Conservation (phyloP, 2,329 filamentous ascomycete genomes). For the Nemania sp. region DNA sequence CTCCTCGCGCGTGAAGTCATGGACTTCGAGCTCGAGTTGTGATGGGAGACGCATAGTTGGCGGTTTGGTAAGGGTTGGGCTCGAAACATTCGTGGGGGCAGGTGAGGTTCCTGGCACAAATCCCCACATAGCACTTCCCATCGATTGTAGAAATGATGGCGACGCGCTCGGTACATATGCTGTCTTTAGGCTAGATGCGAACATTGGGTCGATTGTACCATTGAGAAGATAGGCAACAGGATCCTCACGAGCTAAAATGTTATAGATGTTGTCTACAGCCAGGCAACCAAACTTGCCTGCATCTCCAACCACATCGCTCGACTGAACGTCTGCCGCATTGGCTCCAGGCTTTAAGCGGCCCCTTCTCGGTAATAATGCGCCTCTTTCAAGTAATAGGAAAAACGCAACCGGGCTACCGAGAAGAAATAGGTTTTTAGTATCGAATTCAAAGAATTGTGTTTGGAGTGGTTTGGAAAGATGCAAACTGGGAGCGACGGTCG, state of each 20-base stretch:
- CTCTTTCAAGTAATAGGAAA: slow-evolving; percentile 87
- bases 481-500: slow-evolving; percentile 72
- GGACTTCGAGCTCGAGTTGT: slow-evolving; percentile 90
- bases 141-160: slow-evolving; percentile 72
- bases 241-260: slow-evolving; percentile 78
- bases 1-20: slow-evolving; percentile 93
- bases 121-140: slow-evolving; percentile 72
- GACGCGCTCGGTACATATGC: slow-evolving; percentile 82
- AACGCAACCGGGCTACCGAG: slow-evolving; percentile 92
- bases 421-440: slow-evolving; percentile 89
- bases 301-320: slow-evolving; percentile 76
- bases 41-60: slow-evolving; percentile 66
- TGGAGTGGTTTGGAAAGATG: slow-evolving; percentile 57
- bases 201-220: slow-evolving; percentile 84
- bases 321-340: slow-evolving; percentile 70
- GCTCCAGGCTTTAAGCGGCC: slow-evolving; percentile 81
- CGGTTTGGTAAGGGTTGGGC: slow-evolving; percentile 50
- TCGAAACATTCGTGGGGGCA: slow-evolving; percentile 49
- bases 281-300: slow-evolving; percentile 87
- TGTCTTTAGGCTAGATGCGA: slow-evolving; percentile 79
- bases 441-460: slow-evolving; percentile 83
- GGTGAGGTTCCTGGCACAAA: slow-evolving; percentile 66
- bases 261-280: slow-evolving; percentile 96
- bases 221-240: slow-evolving; percentile 94
- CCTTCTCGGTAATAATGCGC: slow-evolving; percentile 77